These are phyloP conservation scores for Verticillium dahliae DNA, from an alignment of 2,329 filamentous ascomycete species.

Conservation along the genomic window DNA sequence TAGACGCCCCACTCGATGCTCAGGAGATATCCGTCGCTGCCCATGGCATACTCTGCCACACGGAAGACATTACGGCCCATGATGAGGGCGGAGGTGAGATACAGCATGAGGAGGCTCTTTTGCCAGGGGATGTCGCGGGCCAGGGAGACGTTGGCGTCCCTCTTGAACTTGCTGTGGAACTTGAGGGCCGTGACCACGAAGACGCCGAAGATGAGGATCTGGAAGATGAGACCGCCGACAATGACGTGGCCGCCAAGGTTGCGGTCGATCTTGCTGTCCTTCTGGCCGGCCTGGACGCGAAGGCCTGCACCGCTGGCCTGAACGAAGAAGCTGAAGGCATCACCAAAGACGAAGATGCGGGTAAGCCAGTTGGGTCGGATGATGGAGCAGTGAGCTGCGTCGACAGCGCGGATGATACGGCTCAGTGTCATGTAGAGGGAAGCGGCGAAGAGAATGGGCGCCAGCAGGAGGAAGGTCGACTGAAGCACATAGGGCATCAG, in stretches of 20 bases:
- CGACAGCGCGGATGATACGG: constrained; percentile 24
- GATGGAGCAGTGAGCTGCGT: constrained; percentile 14
- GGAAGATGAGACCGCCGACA: constrained; percentile 45
- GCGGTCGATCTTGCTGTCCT: constrained; percentile 7
- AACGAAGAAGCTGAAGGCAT: constrained; percentile 20
- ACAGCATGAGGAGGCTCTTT: constrained; percentile 17
- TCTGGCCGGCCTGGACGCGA: constrained; percentile 15
- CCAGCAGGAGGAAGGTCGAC: constrained; percentile 31
- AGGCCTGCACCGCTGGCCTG: constrained; percentile 22
- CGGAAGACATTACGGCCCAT: constrained; percentile 36
- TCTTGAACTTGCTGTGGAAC: constrained; percentile 32
- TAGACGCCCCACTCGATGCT: constrained; percentile 33
- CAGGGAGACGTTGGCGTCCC: constrained; percentile 1
- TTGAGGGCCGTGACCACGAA: constrained; percentile 39
- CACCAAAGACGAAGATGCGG: constrained; percentile 22
- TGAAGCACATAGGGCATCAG: constrained; percentile 32
- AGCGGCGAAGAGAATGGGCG: constrained; percentile 37
- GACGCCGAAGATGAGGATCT: constrained; percentile 45
- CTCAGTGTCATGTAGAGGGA: constrained; percentile 39
- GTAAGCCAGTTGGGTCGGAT: constrained; percentile 19
- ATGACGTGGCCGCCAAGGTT: constrained; percentile 39
- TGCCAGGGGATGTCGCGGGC: constrained; percentile 19
- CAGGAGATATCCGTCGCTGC: constrained; percentile 30
- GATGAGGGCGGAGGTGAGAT: constrained; percentile 19
- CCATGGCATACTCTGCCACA: constrained; percentile 39